Conservation (phyloP, 2,329 filamentous ascomycete species). For the Diaporthe nobilis region DNA sequence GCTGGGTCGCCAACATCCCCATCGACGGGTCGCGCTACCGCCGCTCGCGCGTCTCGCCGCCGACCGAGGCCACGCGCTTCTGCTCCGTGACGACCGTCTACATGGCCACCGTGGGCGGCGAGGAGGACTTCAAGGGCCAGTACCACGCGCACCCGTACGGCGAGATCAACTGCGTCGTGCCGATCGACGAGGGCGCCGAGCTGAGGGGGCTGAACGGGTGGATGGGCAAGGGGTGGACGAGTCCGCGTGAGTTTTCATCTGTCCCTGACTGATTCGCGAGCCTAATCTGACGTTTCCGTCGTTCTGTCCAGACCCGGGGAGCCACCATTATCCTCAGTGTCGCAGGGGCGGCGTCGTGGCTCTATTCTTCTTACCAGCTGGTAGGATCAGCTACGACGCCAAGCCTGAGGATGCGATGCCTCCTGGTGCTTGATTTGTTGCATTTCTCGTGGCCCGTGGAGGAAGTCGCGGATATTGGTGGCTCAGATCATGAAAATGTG, state of each 20-base stretch:
- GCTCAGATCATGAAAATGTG: not conserved
- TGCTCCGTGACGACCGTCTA: constrained; percentile 72
- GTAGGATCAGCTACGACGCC: constrained; percentile 65
- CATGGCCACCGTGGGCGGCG: constrained; percentile 58
- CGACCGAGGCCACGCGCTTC: constrained; percentile 61
- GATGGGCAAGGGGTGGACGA: constrained; percentile 70
- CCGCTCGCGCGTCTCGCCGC: constrained; percentile 61
- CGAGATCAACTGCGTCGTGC: constrained; percentile 69
- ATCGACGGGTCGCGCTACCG: constrained; percentile 62
- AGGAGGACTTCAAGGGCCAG: constrained; percentile 64
- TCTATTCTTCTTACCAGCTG: constrained; percentile 69
- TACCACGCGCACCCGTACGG: constrained; percentile 69
- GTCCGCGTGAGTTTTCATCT: constrained; percentile 52
- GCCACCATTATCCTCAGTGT: constrained; percentile 70
- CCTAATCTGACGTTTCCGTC: too few relatives aligned
- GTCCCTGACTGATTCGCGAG: too few relatives aligned
- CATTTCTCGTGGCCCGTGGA: not conserved
- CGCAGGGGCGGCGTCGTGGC: constrained; percentile 64
- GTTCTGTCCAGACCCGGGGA: constrained; percentile 55
- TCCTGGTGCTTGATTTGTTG: constrained; percentile 36
- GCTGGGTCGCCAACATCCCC: constrained; percentile 60
- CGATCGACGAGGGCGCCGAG: constrained; percentile 63
- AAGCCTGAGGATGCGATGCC: constrained; percentile 60
- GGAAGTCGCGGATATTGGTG: not conserved
- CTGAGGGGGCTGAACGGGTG: constrained; percentile 69